Evolutionary conservation across 805 yeast genomes (phyloP), one percentile per base, ranked within the genome.

Genomic region (Torulaspora franciscae): DNA sequence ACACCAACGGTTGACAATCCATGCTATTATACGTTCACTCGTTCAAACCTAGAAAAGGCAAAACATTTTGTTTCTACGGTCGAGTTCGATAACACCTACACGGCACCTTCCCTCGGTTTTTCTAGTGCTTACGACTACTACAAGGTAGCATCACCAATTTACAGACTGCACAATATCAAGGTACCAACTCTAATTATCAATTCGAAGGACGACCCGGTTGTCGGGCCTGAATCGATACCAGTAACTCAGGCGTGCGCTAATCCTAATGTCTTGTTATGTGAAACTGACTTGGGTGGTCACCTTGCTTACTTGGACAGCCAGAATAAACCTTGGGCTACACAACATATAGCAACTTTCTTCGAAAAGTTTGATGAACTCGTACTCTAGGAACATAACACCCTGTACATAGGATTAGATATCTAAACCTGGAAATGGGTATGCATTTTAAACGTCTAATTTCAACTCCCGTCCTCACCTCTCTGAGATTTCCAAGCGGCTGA

Each of bases 401-500:
- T 25, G 30, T 13, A 36, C 32, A 36, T 36, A 25, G n/a, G 17
- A 17, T 14, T n/a, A 13, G 4, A 7, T 22, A 35, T 23, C 13
- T 10, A 27, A 13, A 23, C 15, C 3, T 10, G 22, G 22, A 19
- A 19, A 19, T 19, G 22, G 22, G 22, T 11, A 8, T 6, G 29
- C 11, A 27, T 8, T 27, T 27, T n/a, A 6, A n/a, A 25, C 26
- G 32, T 25, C 29, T 19, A 10, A 6, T 30, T n/a, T 22, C 41
- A 59, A 22, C 43, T 43, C 9, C 95, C 95, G 44, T 68, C 78
- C 61, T 90, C 98, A 1, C 96, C 95, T 55, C 97, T 70, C 0
- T 71, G 49, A n/a, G 67, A 59, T 1, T 84, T 83, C 98, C 97
- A 90, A 37, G 73, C 83, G 0, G 70, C 74, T 4, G 77, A 71